Evolutionary conservation across 2,329 filamentous ascomycete species (phyloP), one percentile per base, ranked within the genome.

Genomic region (Alternaria brassicae): DNA sequence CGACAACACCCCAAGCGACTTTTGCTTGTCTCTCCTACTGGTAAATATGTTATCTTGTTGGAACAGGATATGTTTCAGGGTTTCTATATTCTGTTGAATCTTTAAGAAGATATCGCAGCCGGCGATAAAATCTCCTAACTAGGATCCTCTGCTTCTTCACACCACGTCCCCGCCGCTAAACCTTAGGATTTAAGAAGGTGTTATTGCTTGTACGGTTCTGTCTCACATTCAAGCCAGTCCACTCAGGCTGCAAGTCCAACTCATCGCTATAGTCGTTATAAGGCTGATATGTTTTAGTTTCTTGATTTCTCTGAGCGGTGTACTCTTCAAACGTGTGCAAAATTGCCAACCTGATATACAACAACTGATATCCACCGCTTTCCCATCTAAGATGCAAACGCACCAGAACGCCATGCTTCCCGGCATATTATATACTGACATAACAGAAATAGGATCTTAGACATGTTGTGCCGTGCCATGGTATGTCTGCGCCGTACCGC

Each of bases 1-100:
- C 63, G 56, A 63, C 63, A 65, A 65, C 37, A 57, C 45, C 63
- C 63, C 50, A 39, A 59, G 58, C 60, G 45, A 59, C 55, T 30
- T 45, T 19, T 39, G 17, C 19, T 41, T 49, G 23, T 15, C 12
- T 47, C 34, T 47, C 9, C 5, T 15, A 15, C 19, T 36, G 34
- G 56, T 52, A 52, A 47, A 53, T 60, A 56, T 32, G 34, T 28
- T 19, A 36, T 48, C 2, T 23, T 8, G 1, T 23, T 19, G 12
- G 13, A 34, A 15, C 28, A 34, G 44, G 17, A 12, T 9, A 6
- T 25, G 23, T 23, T 21, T 47, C 8, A 1, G 4, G 36, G n/a
- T 32, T 34, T 15, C 8, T n/a, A 2, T 23, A 6, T 15, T 17
- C 7, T 17, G 3, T 23, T 6, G 10, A 0, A n/a, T 34, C 13